phyloP scores from a whole-genome alignment of 176 grass and related monocot species.

The Saccharum spontaneum region DNA sequence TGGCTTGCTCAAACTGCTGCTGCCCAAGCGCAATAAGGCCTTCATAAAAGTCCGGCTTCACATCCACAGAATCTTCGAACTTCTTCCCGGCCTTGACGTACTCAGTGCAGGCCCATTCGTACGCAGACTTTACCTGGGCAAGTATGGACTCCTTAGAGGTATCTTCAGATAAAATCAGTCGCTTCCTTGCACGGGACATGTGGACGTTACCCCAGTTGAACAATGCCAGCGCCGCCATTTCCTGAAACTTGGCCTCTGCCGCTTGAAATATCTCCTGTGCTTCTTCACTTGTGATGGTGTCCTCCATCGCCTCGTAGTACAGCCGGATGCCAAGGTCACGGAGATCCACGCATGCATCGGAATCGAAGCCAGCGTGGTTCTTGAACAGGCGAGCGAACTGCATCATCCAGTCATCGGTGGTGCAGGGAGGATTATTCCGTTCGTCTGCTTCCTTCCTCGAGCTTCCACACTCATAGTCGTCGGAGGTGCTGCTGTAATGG shows the following conservation, averaged over 20 bases:
- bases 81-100: constrained; percentile 72
- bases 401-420: constrained; percentile 75
- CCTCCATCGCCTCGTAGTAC: constrained; percentile 84
- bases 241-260: constrained; percentile 80
- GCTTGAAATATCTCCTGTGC: constrained; percentile 78
- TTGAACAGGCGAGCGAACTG: constrained; percentile 79
- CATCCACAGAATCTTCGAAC: constrained; percentile 69
- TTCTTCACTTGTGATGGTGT: constrained; percentile 84
- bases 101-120: constrained; percentile 72
- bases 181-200: constrained; percentile 79
- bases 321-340: constrained; percentile 71
- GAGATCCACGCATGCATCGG: constrained; percentile 75
- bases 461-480: constrained; percentile 40
- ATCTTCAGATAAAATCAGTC: constrained; percentile 59
- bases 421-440: constrained; percentile 1
- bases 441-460: constrained; percentile 33
- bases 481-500: background rate
- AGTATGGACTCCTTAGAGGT: constrained; percentile 47
- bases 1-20: constrained; percentile 90
- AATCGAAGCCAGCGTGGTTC: constrained; percentile 68
- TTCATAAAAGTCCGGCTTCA: constrained; percentile 87
- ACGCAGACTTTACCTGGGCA: constrained; percentile 56
- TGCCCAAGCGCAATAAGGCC: constrained; percentile 68
- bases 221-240: constrained; percentile 73
- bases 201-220: constrained; percentile 94